Evolutionary conservation across 2,329 filamentous ascomycete genomes (phyloP).

Genomic region (Aspergillus viridinutans): DNA sequence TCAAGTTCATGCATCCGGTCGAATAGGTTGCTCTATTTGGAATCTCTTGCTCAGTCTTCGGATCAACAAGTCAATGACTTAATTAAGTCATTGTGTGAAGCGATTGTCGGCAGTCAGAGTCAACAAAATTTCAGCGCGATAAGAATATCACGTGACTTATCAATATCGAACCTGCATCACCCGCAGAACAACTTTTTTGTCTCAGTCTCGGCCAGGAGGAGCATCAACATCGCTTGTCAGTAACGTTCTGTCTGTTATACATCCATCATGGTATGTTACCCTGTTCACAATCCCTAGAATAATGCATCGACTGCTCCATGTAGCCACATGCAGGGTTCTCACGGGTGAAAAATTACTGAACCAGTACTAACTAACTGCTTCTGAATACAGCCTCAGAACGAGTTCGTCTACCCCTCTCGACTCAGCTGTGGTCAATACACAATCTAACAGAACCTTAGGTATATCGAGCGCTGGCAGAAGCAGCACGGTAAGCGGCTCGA

Average conservation of each 20-base stretch:
- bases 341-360: neutral
- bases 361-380: neutral
- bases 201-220: constrained; percentile 19
- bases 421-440: constrained; percentile 7
- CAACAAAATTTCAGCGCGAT: neutral
- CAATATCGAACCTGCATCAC: constrained; percentile 7
- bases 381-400: constrained; percentile 37
- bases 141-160: constrained; percentile 14
- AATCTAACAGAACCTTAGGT: constrained; percentile 27
- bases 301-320: neutral
- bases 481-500: constrained; percentile 62
- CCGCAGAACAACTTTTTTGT: constrained; percentile 14
- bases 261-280: constrained; percentile 29
- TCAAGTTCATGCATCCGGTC: constrained; percentile 1
- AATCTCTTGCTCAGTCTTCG: neutral
- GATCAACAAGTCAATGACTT: neutral
- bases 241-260: constrained; percentile 12
- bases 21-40: neutral
- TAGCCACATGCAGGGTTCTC: neutral
- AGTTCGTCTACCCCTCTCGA: constrained; percentile 31
- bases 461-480: constrained; percentile 75
- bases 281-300: neutral
- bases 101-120: neutral
- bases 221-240: constrained; percentile 17
- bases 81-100: neutral